These are phyloP conservation scores for Vigna hirtella DNA, from an alignment of 306 rosid species.

Conservation along the genomic window DNA sequence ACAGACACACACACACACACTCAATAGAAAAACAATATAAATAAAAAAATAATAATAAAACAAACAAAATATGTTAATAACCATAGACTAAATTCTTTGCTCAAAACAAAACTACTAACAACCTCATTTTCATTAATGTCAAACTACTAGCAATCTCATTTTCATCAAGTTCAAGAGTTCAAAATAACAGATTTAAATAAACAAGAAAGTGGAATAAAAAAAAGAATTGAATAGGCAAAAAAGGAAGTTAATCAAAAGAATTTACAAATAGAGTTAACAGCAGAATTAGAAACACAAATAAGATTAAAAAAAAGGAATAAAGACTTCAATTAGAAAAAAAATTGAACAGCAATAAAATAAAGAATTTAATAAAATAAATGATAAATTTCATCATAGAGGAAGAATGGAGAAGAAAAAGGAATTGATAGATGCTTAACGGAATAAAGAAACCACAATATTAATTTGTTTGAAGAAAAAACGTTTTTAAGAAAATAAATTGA, in stretches of 20 bases:
- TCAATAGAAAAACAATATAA: neutral
- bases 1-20: neutral
- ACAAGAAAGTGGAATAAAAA: neutral
- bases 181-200: neutral
- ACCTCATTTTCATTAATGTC: no score
- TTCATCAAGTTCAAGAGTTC: neutral
- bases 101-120: no score
- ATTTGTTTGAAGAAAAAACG: no score
- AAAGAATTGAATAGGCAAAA: neutral
- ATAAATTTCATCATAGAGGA: neutral
- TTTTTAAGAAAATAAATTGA: neutral
- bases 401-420: neutral
- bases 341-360: neutral
- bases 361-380: neutral
- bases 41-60: neutral
- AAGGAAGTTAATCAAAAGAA: neutral
- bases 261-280: neutral
- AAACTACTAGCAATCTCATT: neutral
- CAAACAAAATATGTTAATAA: neutral
- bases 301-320: neutral
- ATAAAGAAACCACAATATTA: no score
- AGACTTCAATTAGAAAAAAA: neutral
- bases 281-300: neutral
- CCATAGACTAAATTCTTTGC: neutral
- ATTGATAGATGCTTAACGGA: no score